Percentiles rank a stretch among this genome's conserved stretches.
Conservation (phyloP, 2,329 filamentous ascomycete genomes). For the Bipolaris sorokiniana region DNA sequence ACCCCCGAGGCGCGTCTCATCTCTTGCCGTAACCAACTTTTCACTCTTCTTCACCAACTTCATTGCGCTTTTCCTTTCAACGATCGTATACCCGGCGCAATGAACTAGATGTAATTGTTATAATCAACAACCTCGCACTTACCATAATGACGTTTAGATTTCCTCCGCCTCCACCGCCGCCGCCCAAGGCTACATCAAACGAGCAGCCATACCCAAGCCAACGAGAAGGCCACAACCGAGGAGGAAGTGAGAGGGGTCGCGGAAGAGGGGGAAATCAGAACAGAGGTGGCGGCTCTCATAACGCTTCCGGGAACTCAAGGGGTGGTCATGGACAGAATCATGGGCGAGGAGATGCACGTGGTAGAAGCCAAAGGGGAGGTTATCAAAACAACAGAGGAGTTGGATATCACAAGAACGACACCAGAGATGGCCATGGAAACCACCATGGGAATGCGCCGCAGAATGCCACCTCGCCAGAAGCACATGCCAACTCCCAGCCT, state of each 20-base stretch:
- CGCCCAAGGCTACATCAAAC: constrained; percentile 42
- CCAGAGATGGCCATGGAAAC: constrained; percentile 11
- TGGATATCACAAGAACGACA: constrained; percentile 13
- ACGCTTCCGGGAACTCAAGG: constrained; percentile 15
- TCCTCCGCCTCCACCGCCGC: constrained; percentile 57
- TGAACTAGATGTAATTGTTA: not conserved
- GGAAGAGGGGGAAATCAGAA: constrained; percentile 28
- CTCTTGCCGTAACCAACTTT: not conserved
- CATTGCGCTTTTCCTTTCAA: not conserved
- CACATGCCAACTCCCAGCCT: constrained; percentile 24
- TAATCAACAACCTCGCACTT: not conserved
- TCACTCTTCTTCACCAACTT: not conserved
- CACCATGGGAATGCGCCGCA: constrained; percentile 10
- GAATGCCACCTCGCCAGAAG: constrained; percentile 1
- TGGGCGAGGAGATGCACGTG: constrained; percentile 22
- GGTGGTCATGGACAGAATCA: constrained; percentile 26
- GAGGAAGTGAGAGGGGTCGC: constrained; percentile 39
- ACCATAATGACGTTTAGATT: constrained; percentile 51
- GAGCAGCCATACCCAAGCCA: constrained; percentile 37
- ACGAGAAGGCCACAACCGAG: constrained; percentile 31
- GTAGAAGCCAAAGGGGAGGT: constrained; percentile 30
- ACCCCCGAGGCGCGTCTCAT: constrained; percentile 22
- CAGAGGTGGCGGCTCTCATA: constrained; percentile 29
- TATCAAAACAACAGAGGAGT: constrained; percentile 25
- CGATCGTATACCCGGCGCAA: not conserved